Percentiles rank a stretch among this genome's conserved stretches.
phyloP scores from a whole-genome alignment of 2,329 filamentous ascomycete genomes.

The Cryphonectria japonica region DNA sequence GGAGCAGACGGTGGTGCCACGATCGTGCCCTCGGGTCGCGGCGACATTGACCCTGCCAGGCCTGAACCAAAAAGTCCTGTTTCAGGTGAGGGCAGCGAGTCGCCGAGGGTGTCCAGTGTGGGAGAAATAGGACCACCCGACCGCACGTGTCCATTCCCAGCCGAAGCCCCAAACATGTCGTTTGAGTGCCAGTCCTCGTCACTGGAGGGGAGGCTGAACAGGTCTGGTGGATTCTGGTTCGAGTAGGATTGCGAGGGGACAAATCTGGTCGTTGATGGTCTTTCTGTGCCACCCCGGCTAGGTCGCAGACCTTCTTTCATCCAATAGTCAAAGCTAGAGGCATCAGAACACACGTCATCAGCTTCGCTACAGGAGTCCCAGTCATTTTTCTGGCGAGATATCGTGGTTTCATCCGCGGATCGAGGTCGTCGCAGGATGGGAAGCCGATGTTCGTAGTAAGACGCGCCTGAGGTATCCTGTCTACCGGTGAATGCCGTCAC shows the following conservation, averaged over 20 bases:
- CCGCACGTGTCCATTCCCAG: constrained; percentile 40
- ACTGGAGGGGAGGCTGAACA: constrained; percentile 56
- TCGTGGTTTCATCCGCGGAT: constrained; percentile 52
- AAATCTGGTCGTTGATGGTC: background rate
- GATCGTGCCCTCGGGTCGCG: constrained; percentile 28
- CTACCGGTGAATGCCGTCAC: constrained; percentile 40
- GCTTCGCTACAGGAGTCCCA: constrained; percentile 51
- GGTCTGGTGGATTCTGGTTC: constrained; percentile 46
- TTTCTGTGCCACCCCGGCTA: constrained; percentile 30
- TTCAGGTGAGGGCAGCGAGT: constrained; percentile 49
- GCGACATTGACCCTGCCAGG: constrained; percentile 35
- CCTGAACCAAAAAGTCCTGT: constrained; percentile 42
- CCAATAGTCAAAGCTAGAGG: constrained; percentile 62
- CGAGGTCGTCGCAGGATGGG: constrained; percentile 46
- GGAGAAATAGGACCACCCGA: constrained; percentile 38
- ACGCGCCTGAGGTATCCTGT: constrained; percentile 33
- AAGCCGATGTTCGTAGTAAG: constrained; percentile 38
- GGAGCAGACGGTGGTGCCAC: constrained; percentile 51
- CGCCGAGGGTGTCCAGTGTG: constrained; percentile 49
- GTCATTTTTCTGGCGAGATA: constrained; percentile 46
- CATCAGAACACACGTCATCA: constrained; percentile 49
- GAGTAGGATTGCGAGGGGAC: background rate
- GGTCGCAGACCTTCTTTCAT: constrained; percentile 57
- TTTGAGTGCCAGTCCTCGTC: constrained; percentile 51
- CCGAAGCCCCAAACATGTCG: constrained; percentile 49